Percentiles rank a stretch among this genome's conserved stretches.
phyloP scores from a whole-genome alignment of 768 basidiomycete species.

The Mycena kentingensis region DNA sequence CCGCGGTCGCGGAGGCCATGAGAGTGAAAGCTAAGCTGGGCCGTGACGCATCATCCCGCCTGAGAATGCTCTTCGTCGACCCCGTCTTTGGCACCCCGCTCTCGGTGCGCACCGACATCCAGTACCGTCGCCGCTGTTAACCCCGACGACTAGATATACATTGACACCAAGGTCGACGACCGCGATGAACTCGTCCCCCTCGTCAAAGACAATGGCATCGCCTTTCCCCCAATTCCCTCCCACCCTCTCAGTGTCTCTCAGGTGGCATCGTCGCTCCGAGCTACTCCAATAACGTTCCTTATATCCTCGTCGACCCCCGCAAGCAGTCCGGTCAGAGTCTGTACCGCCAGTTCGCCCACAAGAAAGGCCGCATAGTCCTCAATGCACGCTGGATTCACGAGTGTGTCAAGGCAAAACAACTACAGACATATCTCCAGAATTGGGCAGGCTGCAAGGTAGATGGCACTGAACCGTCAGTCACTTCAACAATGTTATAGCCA shows the following conservation, averaged over 20 bases:
- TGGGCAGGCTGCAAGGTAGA: conserved; percentile 84
- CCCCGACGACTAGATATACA: conserved; percentile 71
- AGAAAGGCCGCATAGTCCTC: conserved; percentile 80
- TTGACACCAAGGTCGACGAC: conserved; percentile 80
- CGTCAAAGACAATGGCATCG: conserved; percentile 39
- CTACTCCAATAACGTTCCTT: conserved; percentile 77
- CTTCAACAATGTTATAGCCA: neutral
- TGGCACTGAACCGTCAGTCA: conserved; percentile 68
- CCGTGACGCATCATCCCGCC: too few species aligned
- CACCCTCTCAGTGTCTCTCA: conserved; percentile 60
- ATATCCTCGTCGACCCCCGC: conserved; percentile 81
- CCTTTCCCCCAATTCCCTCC: neutral
- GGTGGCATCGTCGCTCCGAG: conserved; percentile 73
- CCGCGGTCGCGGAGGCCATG: conserved; percentile 55
- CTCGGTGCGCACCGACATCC: conserved; percentile 76
- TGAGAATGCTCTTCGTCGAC: conserved; percentile 63
- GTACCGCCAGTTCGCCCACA: conserved; percentile 75
- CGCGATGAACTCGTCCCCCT: conserved; percentile 63
- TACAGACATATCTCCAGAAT: conserved; percentile 75
- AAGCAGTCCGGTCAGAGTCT: conserved; percentile 80
- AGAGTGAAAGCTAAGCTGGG: too few species aligned
- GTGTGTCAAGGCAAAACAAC: conserved; percentile 65
- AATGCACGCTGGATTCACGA: conserved; percentile 75
- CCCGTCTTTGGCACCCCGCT: conserved; percentile 80
- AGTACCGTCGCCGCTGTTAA: conserved; percentile 67